Conservation (phyloP, 2,329 filamentous ascomycete species). For the Epichloe uncinata region DNA sequence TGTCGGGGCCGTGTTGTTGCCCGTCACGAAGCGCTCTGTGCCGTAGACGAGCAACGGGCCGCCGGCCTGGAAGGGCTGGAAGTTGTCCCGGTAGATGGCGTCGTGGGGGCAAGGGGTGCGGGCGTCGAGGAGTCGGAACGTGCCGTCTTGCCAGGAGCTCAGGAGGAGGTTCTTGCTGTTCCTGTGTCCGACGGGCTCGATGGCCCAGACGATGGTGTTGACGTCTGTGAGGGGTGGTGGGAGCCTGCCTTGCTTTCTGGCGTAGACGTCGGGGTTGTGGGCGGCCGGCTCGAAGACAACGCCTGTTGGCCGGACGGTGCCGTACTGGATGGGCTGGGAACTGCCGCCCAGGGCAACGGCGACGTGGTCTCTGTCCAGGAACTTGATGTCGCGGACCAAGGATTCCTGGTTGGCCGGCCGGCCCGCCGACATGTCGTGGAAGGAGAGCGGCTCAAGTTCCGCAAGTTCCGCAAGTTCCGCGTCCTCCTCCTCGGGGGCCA, state of each 20-base stretch:
- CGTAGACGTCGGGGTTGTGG: conserved; percentile 12
- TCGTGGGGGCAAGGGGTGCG: conserved; percentile 33
- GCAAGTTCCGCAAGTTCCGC: conserved; percentile 5
- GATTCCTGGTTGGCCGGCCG: conserved; percentile 11
- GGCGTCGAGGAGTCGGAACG: conserved; percentile 35
- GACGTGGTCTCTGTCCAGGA: conserved; percentile 30
- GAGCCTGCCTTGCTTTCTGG: too few relatives aligned
- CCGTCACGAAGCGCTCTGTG: conserved; percentile 36
- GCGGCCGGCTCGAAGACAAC: conserved; percentile 23
- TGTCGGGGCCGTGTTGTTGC: conserved; percentile 28
- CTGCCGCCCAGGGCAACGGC: conserved; percentile 32
- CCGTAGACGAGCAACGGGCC: conserved; percentile 37
- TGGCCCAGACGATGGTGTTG: conserved; percentile 29
- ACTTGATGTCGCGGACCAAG: conserved; percentile 25
- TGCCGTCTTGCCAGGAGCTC: conserved; percentile 41
- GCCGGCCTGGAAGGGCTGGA: conserved; percentile 31
- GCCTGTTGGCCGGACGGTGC: conserved; percentile 33
- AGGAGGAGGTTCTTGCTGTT: conserved; percentile 30
- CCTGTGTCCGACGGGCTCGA: conserved; percentile 29
- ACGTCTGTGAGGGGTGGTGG: conserved; percentile 9
- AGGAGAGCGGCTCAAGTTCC: conserved; percentile 11
- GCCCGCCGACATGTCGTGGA: conserved; percentile 14
- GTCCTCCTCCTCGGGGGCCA: conserved; percentile 8
- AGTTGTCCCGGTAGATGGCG: conserved; percentile 38
- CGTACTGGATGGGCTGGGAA: conserved; percentile 29